These are phyloP conservation scores for Amanita inopinata DNA, from an alignment of 768 basidiomycete genomes.

Conservation along the genomic window DNA sequence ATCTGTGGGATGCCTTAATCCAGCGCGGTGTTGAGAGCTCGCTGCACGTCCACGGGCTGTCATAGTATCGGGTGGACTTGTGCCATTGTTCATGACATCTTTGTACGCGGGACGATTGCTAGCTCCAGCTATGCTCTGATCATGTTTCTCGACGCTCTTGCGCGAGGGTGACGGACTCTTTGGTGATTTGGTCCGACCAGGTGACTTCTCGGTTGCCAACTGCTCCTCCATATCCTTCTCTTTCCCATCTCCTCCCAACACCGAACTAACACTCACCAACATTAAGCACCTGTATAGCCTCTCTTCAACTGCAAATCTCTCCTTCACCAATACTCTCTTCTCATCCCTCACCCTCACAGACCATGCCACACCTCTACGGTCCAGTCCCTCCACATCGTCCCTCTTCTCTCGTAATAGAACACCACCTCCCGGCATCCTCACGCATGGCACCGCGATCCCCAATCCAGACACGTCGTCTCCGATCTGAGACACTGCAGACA, in stretches of 20 bases:
- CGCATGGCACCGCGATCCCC: conserved; percentile 4
- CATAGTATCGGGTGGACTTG: background rate
- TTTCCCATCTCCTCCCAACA: conserved; percentile 10
- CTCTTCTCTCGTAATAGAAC: conserved; percentile 4
- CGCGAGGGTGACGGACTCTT: conserved; percentile 14
- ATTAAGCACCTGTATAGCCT: conserved; percentile 43
- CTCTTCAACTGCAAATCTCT: conserved; percentile 40
- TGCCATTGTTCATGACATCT: background rate
- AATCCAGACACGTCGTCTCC: conserved; percentile 4
- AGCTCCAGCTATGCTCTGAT: background rate
- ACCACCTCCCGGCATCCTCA: conserved; percentile 6
- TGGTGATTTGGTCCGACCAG: conserved; percentile 5
- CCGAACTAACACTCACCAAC: conserved; percentile 29
- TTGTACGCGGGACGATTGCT: background rate
- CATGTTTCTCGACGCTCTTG: background rate
- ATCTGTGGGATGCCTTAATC: conserved; percentile 54
- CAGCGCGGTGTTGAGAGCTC: conserved; percentile 43
- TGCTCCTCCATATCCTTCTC: conserved; percentile 1
- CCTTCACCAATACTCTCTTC: conserved; percentile 43
- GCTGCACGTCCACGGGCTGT: conserved; percentile 27
- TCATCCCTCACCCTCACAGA: conserved; percentile 51
- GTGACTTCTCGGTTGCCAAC: background rate
- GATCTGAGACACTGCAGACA: conserved; percentile 5
- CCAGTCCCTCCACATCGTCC: conserved; percentile 6
- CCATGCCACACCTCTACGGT: conserved; percentile 29